Percentiles rank a stretch among this genome's conserved stretches.
These are phyloP conservation scores for Entomortierella chlamydospora DNA, from an alignment of 192 early-diverging fungal genomes.

Conservation along the genomic window DNA sequence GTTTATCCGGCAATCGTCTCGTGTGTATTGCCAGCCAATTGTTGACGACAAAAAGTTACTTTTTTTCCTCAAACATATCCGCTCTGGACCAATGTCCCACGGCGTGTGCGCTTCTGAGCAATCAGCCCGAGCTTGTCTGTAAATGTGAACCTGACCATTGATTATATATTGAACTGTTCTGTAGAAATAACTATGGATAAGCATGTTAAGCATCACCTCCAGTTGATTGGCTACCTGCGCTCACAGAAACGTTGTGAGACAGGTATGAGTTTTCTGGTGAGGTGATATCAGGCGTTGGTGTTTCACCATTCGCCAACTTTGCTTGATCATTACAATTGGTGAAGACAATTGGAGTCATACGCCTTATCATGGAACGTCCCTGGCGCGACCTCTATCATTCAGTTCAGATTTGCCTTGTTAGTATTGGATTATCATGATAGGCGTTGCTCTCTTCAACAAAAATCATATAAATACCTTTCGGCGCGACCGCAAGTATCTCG, in stretches of 20 bases:
- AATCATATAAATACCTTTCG: conserved; percentile 3
- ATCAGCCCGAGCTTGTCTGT: too few species aligned
- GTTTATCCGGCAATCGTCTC: too few species aligned
- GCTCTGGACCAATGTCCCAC: too few species aligned
- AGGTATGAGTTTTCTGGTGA: conserved; percentile 17
- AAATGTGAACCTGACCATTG: too few species aligned
- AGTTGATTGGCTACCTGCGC: too few species aligned
- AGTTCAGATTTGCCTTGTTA: too few species aligned
- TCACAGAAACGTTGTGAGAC: neutral
- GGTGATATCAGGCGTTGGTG: conserved; percentile 15
- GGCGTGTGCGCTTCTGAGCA: too few species aligned
- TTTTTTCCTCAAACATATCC: too few species aligned
- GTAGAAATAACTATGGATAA: neutral
- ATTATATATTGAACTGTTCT: too few species aligned
- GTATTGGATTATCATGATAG: too few species aligned
- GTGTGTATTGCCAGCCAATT: too few species aligned
- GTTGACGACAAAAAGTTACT: too few species aligned
- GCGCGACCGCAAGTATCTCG: conserved; percentile 21
- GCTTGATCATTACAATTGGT: neutral
- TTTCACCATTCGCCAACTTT: neutral
- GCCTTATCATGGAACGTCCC: neutral
- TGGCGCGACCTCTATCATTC: neutral
- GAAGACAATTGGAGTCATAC: conserved; percentile 12
- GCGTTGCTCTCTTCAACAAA: neutral
- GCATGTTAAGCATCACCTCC: neutral